Conservation (phyloP, 129 eudicot species). For the Heracleum sosnowskyi region DNA sequence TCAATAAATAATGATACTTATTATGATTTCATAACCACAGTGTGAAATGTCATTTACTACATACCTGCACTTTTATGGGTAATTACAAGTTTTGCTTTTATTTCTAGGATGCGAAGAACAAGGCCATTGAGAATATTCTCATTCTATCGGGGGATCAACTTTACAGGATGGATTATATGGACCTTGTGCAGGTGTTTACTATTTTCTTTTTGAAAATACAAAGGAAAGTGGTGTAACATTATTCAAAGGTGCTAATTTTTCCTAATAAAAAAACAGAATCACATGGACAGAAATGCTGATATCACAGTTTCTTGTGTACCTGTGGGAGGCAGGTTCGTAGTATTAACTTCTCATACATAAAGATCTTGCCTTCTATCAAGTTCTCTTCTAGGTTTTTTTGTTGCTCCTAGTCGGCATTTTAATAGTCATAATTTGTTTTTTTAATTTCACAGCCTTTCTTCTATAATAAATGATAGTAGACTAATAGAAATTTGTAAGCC, state of each 20-base stretch:
- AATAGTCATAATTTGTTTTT: not conserved
- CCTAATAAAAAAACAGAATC: conserved; percentile 52
- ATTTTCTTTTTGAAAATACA: not conserved
- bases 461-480: not conserved
- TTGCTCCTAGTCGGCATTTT: not conserved
- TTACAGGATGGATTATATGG: conserved; percentile 87
- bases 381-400: not conserved
- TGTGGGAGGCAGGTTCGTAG: conserved; percentile 63
- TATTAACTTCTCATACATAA: not conserved
- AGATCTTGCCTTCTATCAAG: not conserved
- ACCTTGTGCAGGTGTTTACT: conserved; percentile 73
- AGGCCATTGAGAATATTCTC: conserved; percentile 71
- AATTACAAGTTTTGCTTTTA: not conserved
- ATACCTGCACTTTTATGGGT: not conserved
- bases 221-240: not conserved
- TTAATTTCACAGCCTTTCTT: not conserved
- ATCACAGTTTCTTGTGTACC: conserved; percentile 93
- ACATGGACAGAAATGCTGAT: conserved; percentile 83
- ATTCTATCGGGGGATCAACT: conserved; percentile 94
- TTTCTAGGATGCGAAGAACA: conserved; percentile 81
- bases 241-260: conserved; percentile 7
- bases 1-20: not conserved
- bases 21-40: not conserved
- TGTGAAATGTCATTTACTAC: not conserved
- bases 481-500: not conserved